Conservation (phyloP, 169 alveolate species). For the Plasmodium fragile region DNA sequence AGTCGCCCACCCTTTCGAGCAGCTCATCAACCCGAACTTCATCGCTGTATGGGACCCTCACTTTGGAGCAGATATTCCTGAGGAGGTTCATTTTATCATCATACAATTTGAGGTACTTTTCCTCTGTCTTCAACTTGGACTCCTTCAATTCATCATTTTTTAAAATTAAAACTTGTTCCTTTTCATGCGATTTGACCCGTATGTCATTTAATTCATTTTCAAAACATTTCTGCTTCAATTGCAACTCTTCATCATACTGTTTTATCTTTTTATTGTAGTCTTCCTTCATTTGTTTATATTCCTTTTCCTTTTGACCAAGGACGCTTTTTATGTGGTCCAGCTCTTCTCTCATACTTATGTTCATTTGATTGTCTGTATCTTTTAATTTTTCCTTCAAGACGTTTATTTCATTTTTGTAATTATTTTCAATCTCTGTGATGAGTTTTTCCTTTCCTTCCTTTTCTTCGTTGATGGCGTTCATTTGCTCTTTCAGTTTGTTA, state of each 20-base stretch:
- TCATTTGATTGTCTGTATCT: conserved; percentile 8
- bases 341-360: background rate
- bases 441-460: conserved; percentile 17
- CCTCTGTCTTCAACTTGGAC: conserved; percentile 22
- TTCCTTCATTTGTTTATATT: conserved; percentile 5
- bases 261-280: conserved; percentile 19
- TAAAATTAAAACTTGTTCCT: background rate
- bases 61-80: conserved; percentile 15
- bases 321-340: background rate
- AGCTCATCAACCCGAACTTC: conserved; percentile 11
- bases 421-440: conserved; percentile 22
- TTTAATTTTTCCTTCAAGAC: conserved; percentile 19
- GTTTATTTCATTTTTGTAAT: conserved; percentile 26
- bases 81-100: conserved; percentile 9
- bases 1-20: conserved; percentile 1
- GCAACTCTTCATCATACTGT: background rate
- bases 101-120: conserved; percentile 17
- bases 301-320: conserved; percentile 14
- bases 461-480: background rate
- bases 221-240: background rate
- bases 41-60: conserved; percentile 12
- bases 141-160: conserved; percentile 36
- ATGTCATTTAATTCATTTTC: conserved; percentile 40
- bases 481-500: conserved; percentile 1
- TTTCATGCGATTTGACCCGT: conserved; percentile 22